A percentile compares a stretch with the other conserved stretches of the same genome.
phyloP scores from a whole-genome alignment of 306 rosid genomes.

The Fragaria nilgerrensis region DNA sequence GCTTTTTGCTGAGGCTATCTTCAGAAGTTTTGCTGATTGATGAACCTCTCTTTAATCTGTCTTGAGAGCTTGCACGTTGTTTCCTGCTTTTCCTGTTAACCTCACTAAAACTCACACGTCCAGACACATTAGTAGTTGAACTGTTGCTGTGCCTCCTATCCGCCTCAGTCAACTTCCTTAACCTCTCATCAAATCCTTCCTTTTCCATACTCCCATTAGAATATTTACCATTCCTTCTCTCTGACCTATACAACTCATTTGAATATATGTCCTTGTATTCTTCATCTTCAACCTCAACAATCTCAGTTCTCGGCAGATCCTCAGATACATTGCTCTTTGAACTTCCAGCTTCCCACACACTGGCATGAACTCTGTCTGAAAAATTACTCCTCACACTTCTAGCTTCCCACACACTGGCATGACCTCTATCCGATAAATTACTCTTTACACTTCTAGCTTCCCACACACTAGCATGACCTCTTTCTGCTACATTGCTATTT shows the following conservation, averaged over 20 bases:
- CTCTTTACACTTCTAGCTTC: background rate
- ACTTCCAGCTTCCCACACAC: conserved; percentile 20
- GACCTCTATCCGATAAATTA: background rate
- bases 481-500: background rate
- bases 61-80: conserved; percentile 4
- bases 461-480: conserved; percentile 1
- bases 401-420: background rate
- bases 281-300: conserved; percentile 35
- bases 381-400: background rate
- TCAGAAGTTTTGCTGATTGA: conserved; percentile 28
- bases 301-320: conserved; percentile 14
- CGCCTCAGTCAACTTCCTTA: conserved; percentile 8
- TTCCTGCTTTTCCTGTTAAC: conserved; percentile 20
- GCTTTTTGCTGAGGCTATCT: conserved; percentile 16
- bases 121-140: conserved; percentile 25
- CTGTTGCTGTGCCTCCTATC: conserved; percentile 24
- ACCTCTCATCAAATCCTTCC: conserved; percentile 24
- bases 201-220: conserved; percentile 14
- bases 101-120: conserved; percentile 27
- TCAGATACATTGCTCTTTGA: background rate
- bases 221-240: conserved; percentile 11
- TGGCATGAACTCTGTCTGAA: background rate
- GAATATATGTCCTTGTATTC: conserved; percentile 33
- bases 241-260: conserved; percentile 26
- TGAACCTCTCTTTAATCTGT: conserved; percentile 21